Base-by-base conservation (phyloP, 768 basidiomycete genomes). In the Phanerochaete carnosa region DNA sequence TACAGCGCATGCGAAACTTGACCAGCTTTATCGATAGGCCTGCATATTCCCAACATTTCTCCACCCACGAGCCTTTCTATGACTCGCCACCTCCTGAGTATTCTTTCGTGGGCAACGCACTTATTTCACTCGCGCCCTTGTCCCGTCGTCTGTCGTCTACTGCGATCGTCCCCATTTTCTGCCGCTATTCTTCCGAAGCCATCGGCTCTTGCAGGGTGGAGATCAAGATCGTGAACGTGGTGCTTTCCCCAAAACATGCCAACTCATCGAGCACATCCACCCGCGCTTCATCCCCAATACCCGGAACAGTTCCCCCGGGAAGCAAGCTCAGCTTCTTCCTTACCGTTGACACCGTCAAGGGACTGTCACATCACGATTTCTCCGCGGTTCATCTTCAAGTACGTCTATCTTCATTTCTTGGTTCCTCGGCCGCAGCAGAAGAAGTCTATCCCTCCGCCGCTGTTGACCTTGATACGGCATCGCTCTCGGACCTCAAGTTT, bases 201-300 rank as follows among this genome's bases (percentile, higher is more conserved):
- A 94, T 98, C 64, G 97, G 96, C 1, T 94, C 93, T 28, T 98
- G 95, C 75, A 86, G 94, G 25, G 80, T 97, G 57, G 87, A 89
- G 64, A 81, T 97, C 74, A 92, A 87, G 74, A 82, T 94, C 46
- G 82, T 90, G 64, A 92, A 86, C 63, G 83, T 91, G 39, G 76
- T 85, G 28, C 72, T 84, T 45, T 79, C 88, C 1, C 73, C 85
- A 7, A 85, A 83, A 73, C 80, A 87, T 69, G 72, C 77, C 37
- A 80, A 83, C 64, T 79, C 82, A 54, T 92, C 91, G 1, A 74
- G 80, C 46, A 75, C 84, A 15, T 85, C 89, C 16, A 92, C 89
- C 2, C 83, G 92, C 52, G 79, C 91, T 22, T 82, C 89, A 52
- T 93, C 93, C 11, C 92, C 92, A 13, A 80, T 80, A 13, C 89